Base-by-base conservation (phyloP, 2,329 filamentous ascomycete genomes). In the Iodosphaeria phyllophila region DNA sequence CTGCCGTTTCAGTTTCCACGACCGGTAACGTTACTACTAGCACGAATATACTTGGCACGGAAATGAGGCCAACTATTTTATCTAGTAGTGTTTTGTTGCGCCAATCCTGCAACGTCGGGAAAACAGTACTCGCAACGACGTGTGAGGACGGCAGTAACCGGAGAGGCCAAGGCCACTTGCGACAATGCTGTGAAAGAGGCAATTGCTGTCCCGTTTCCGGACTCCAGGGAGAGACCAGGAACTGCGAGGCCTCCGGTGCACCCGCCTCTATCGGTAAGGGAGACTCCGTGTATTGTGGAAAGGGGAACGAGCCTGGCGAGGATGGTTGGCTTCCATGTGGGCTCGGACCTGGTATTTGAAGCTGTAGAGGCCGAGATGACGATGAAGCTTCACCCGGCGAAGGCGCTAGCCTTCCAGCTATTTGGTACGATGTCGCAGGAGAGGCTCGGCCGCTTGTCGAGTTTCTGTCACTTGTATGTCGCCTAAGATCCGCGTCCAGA, bases 11-110 rank as follows among this genome's bases (percentile, higher is more conserved):
- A 1, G 66, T 65, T 39, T 95, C 86, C 5, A 92, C 79, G 1
- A 98, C 83, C 0, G 91, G 89, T 4, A 98, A 50, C 1, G 89
- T 98, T 23, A 89, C 70, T 1, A 86, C 86, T 4, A 98, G 59
- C 3, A 95, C 52, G 32, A 98, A 79, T 18, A 98, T 82, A 37
- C 77, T 91, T 1, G 84, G 79, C n/a, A 82, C 74, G 6, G 84
- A 84, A 18, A 91, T 61, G 8, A 89, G 39, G 20, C 82, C 86
- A 23, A 93, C 54, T 22, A 83, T 52, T 41, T 78, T 83, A 38
- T 86, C 84, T 70, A 74, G 82, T n/a, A 75, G 48, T n/a, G 58
- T 70, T 49, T 93, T 95, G 15, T 76, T 67, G 21, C 50, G 56
- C 82, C 86, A 98, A 14, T 64, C 72, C 34, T 72, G 74, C 16